Evolutionary conservation across 441 rosid genomes (phyloP).

Genomic region (Populus trichocarpa): DNA sequence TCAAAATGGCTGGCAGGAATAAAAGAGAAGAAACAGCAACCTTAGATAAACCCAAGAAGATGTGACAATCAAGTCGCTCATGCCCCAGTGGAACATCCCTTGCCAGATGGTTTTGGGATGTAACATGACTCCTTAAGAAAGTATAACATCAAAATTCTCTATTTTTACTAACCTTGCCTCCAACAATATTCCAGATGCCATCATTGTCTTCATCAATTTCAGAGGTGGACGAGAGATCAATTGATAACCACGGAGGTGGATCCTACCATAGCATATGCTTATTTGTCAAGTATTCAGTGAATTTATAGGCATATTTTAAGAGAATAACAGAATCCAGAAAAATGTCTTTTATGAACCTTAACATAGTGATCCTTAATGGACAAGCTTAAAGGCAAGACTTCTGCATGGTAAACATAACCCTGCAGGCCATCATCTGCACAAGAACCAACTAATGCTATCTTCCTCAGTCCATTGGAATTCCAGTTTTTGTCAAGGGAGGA

Average conservation of each 20-base stretch:
- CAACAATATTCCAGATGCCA: constrained; percentile 69
- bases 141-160: neutral
- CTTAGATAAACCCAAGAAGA: neutral
- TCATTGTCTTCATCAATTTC: constrained; percentile 58
- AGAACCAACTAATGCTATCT: constrained; percentile 35
- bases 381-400: constrained; percentile 37
- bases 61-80: neutral
- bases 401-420: constrained; percentile 48
- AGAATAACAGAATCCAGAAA: constrained; percentile 4
- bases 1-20: neutral
- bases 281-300: constrained; percentile 6
- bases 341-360: constrained; percentile 36
- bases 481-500: constrained; percentile 30
- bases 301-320: neutral
- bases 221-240: constrained; percentile 48
- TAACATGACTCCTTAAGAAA: neutral
- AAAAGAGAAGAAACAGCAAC: neutral
- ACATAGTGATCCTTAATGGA: constrained; percentile 39
- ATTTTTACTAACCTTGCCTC: constrained; percentile 57
- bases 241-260: constrained; percentile 51
- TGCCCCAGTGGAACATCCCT: neutral
- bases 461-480: constrained; percentile 24
- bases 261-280: constrained; percentile 38
- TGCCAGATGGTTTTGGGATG: neutral
- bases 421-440: constrained; percentile 38